Percentiles rank a stretch among this genome's conserved stretches.
Evolutionary conservation across 495 filamentous ascomycete species (phyloP).

Genomic region (Podospora conica): DNA sequence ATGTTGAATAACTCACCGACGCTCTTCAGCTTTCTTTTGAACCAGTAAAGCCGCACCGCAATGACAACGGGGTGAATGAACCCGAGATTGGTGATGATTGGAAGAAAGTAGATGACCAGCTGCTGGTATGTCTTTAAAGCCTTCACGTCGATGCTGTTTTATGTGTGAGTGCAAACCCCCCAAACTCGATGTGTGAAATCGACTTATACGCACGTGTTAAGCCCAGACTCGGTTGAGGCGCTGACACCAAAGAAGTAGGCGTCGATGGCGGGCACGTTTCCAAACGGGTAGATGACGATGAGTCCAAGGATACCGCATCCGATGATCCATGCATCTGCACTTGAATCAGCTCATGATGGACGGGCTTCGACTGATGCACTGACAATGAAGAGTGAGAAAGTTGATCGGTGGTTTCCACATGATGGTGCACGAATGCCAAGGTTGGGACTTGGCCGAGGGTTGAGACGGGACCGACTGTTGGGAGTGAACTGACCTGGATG

Average conservation of each 20-base stretch:
- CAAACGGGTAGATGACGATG: constrained; percentile 35
- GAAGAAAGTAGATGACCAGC: constrained; percentile 51
- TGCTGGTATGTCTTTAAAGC: constrained; percentile 59
- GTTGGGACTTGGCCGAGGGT: too few species aligned
- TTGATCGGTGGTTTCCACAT: constrained; percentile 6
- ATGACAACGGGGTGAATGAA: constrained; percentile 70
- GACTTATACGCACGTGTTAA: constrained; percentile 34
- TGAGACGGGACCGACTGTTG: too few species aligned
- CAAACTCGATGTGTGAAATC: too few species aligned
- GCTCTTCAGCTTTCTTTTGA: constrained; percentile 72
- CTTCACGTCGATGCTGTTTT: constrained; percentile 53
- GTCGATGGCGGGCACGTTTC: constrained; percentile 37
- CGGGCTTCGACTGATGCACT: not conserved
- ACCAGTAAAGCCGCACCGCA: constrained; percentile 76
- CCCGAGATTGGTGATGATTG: constrained; percentile 67
- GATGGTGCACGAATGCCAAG: not conserved
- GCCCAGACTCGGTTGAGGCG: constrained; percentile 36
- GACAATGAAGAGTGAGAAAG: constrained; percentile 6
- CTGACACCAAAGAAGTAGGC: constrained; percentile 43
- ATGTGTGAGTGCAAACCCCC: too few species aligned
- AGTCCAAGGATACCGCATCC: constrained; percentile 30
- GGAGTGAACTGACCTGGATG: too few species aligned
- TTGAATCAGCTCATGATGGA: not conserved
- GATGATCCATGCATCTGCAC: constrained; percentile 36
- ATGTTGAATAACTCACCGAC: constrained; percentile 36